Base-by-base conservation (phyloP, 768 basidiomycete genomes). In the Auriscalpium orientale region DNA sequence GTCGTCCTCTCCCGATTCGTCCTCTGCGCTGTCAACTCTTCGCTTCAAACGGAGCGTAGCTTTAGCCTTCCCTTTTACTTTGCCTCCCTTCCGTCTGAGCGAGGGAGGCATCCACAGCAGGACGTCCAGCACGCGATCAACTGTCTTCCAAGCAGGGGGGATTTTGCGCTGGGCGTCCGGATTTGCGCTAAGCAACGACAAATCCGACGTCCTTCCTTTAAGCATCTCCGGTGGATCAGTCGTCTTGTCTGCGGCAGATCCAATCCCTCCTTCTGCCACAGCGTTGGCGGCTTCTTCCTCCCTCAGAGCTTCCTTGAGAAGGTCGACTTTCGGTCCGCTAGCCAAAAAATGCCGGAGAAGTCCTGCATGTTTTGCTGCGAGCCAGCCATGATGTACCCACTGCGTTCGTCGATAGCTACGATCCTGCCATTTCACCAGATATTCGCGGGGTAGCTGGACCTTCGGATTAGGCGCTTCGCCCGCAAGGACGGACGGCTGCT, bases 351-450 rank as follows among this genome's bases (percentile, higher is more conserved):
- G 80, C 61, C 85, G 87, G 56, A 97, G 71, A 65, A 85, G 90
- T 11, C 69, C 65, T n/a, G 71, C 66, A 51, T 81, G 75, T n/a
- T 80, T 84, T 10, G 86, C 80, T 34, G 84, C 73, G 2, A 97
- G 74, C 92, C 92, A 98, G 75, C 87, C 84, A 63, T 98, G 94
- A 34, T 92, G 88, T 2, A 97, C 92, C 94, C 94, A 98, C 67
- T 87, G 79, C 11, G 81, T 72, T 45, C 87, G 81, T 53, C 88
- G 75, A 68, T 89, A 98, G 60, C 92, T 90, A 46, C 87, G 73
- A 43, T 77, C 83, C 9, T 70, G 69, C 92, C 93, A 98, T 68
- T 98, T 98, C 54, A 98, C 83, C 12, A 98, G 82, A 67, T 98
- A 98, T 69, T 95, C 91, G 46, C 95, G 74, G n/a, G 90, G 91